These are phyloP conservation scores for Sarocladium oryzae DNA, from an alignment of 2,329 filamentous ascomycete genomes.

Conservation along the genomic window DNA sequence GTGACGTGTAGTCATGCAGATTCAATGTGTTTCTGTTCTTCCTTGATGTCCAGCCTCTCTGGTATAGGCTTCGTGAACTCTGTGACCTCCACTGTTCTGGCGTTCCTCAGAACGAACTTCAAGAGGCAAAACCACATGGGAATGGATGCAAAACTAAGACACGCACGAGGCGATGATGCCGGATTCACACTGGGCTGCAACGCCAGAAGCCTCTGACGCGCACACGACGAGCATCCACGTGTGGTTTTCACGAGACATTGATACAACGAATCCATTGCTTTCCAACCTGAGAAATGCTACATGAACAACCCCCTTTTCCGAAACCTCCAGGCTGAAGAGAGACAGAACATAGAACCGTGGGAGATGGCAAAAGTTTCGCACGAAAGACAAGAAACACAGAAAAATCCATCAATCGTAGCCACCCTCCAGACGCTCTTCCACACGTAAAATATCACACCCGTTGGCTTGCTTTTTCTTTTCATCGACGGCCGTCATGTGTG, in stretches of 20 bases:
- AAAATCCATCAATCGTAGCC: slow-evolving; percentile 6
- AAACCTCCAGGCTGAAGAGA: neutral
- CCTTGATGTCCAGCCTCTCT: too few species aligned
- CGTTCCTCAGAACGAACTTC: too few species aligned
- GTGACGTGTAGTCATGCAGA: too few species aligned
- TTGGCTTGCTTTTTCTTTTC: neutral
- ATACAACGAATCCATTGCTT: neutral
- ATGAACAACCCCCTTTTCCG: neutral
- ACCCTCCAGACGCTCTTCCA: neutral
- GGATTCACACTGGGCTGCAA: too few species aligned
- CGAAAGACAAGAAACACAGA: neutral
- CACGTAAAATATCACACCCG: neutral
- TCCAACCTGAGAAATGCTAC: neutral
- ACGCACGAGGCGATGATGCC: too few species aligned
- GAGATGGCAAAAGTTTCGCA: neutral
- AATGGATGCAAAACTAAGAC: too few species aligned
- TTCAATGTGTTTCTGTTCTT: too few species aligned
- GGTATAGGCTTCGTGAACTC: too few species aligned
- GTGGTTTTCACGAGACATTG: neutral
- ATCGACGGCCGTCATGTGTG: neutral
- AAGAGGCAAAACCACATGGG: too few species aligned
- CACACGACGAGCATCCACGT: too few species aligned
- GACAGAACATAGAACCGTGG: neutral
- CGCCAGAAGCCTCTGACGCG: too few species aligned
- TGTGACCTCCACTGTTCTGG: too few species aligned